Conservation (phyloP, 1,284 basidiomycete species). For the Phlebopus sp. region DNA sequence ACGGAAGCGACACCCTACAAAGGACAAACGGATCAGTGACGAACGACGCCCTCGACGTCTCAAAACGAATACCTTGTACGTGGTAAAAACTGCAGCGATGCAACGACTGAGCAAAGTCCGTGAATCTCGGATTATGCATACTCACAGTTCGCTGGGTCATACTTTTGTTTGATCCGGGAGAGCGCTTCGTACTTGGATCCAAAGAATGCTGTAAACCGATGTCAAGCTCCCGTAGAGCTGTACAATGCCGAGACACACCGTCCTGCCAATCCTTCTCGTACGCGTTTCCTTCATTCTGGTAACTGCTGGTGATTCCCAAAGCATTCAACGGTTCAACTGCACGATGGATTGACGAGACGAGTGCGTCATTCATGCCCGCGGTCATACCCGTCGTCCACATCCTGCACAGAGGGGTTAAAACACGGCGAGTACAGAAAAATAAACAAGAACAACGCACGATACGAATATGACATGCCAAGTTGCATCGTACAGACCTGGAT, state of each 20-base stretch:
- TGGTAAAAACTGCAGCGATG: constrained; percentile 1
- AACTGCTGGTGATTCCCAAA: constrained; percentile 5
- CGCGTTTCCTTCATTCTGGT: constrained; percentile 8
- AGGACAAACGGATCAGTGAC: not conserved
- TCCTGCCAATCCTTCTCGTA: constrained; percentile 7
- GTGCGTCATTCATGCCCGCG: not conserved
- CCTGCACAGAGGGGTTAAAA: not conserved
- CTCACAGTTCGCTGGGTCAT: constrained; percentile 8
- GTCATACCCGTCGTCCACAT: constrained; percentile 2
- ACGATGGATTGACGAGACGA: not conserved
- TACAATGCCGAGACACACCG: not conserved
- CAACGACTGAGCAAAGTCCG: not conserved
- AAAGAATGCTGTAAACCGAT: constrained; percentile 2
- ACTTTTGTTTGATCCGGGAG: constrained; percentile 8
- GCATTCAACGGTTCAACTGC: not conserved
- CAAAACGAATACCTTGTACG: not conserved
- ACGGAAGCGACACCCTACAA: constrained; percentile 2
- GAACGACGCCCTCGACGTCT: not conserved
- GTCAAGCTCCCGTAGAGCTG: not conserved
- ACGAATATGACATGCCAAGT: constrained; percentile 6
- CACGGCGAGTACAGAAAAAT: not conserved
- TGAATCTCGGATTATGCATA: not conserved
- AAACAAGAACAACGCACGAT: not conserved
- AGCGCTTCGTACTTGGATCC: constrained; percentile 5
- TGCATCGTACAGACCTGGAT: constrained; percentile 8